These are phyloP conservation scores for Fusarium temperatum DNA, from an alignment of 2,329 filamentous ascomycete species.

Conservation along the genomic window DNA sequence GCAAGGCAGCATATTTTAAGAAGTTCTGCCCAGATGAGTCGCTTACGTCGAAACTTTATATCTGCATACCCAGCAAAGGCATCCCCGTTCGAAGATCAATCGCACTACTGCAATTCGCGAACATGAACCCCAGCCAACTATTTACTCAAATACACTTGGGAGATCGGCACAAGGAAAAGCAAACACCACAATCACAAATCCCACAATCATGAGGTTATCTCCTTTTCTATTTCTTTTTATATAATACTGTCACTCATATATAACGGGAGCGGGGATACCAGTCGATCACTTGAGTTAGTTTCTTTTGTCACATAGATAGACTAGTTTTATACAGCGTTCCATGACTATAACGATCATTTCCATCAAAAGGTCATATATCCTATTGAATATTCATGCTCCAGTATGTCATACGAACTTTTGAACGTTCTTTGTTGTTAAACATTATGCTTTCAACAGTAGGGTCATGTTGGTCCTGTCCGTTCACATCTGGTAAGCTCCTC, in stretches of 20 bases:
- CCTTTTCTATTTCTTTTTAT: not conserved
- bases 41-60: not conserved
- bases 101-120: constrained; percentile 13
- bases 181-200: not conserved
- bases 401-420: not conserved
- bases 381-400: no score
- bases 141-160: not conserved
- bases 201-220: not conserved
- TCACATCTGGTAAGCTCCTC: not conserved
- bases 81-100: not conserved
- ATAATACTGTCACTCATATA: not conserved
- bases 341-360: not conserved
- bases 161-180: not conserved
- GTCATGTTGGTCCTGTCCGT: not conserved
- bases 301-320: not conserved
- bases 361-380: no score
- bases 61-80: constrained; percentile 1
- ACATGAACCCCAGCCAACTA: not conserved
- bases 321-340: not conserved
- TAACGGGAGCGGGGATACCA: not conserved
- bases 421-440: not conserved
- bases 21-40: constrained; percentile 7
- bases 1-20: constrained; percentile 1
- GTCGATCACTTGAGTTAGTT: not conserved
- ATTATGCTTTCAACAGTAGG: accelerated